Base-by-base conservation (phyloP, 169 alveolate species). In the Plasmodium falciparum region DNA sequence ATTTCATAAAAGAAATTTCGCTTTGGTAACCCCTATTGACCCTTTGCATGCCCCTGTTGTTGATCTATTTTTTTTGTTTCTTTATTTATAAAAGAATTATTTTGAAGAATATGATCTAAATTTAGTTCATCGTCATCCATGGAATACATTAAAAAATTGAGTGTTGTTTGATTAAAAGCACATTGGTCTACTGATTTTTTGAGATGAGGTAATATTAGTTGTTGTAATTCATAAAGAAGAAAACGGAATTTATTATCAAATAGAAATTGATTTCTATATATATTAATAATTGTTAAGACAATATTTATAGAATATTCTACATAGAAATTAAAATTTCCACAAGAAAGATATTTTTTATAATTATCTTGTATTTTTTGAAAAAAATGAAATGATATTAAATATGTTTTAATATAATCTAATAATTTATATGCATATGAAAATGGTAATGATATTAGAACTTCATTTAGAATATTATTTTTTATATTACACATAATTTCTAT, bases 351-450 rank as follows among this genome's bases (percentile, higher is more conserved):
- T 50, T 49, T 61, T 13, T 74, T 74, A 26, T 49, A 11, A 45
- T 72, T 73, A 15, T 45, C 52, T 47, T 86, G 92, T n/a, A 86
- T 86, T 29, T 56, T 73, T 66, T 86, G 78, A 52, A 86, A 86
- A 71, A 86, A 86, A 67, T 89, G 89, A 73, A 93, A 90, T 12
- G 85, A 65, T 45, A 29, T 93, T 39, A 93, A 22, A 50, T 90
- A 90, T 0, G 76, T 71, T 88, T 93, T 93, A 20, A 89, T 66
- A 52, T 88, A 89, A 66, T 71, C 52, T 45, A 93, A 61, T 13
- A 93, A 65, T 70, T 89, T 93, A 88, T 93, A 92, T 17, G 95
- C 95, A 89, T 93, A 93, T n/a, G 75, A 73, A 76, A 93, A 89
- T 2, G 95, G 95, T n/a, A 93, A 88, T 5, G 95, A 93, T 71